Percentiles rank a stretch among this genome's conserved stretches.
phyloP scores from a whole-genome alignment of 1,284 basidiomycete species.

The Apiotrichum domesticum region DNA sequence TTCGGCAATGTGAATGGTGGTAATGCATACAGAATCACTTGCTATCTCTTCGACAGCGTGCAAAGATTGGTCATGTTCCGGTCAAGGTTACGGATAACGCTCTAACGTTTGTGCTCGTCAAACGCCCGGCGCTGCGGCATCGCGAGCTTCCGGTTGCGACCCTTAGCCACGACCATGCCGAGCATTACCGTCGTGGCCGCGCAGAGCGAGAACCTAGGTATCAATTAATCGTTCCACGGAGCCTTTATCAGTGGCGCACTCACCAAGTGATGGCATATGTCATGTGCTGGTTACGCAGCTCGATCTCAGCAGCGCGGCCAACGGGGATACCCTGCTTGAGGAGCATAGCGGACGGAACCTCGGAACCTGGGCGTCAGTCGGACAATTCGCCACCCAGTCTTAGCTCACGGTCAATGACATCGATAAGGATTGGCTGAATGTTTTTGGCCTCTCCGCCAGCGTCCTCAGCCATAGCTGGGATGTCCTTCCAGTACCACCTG shows the following conservation, averaged over 20 bases:
- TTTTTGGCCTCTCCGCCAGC: constrained; percentile 62
- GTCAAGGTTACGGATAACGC: too few species aligned
- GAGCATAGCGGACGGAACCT: constrained; percentile 60
- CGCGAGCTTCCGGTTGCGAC: constrained; percentile 22
- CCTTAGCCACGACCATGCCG: constrained; percentile 38
- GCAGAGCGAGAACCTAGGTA: constrained; percentile 48
- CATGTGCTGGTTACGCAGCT: constrained; percentile 88
- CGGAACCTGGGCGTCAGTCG: constrained; percentile 57
- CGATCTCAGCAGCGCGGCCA: constrained; percentile 75
- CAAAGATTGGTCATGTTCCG: too few species aligned
- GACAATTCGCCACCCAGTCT: neutral
- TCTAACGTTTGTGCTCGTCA: constrained; percentile 6
- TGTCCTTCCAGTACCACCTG: constrained; percentile 89
- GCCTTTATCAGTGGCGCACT: constrained; percentile 1
- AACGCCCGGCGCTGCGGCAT: constrained; percentile 8
- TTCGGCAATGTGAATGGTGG: neutral
- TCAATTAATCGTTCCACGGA: neutral
- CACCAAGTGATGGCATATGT: constrained; percentile 96
- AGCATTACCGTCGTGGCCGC: constrained; percentile 49
- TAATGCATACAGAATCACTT: neutral
- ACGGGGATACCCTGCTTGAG: constrained; percentile 74
- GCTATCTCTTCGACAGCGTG: too few species aligned
- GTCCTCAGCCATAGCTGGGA: constrained; percentile 70
- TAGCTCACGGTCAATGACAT: constrained; percentile 57
- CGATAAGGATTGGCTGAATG: constrained; percentile 78